phyloP scores from a whole-genome alignment of 257 asterid genomes.

The Primulina eburnea region DNA sequence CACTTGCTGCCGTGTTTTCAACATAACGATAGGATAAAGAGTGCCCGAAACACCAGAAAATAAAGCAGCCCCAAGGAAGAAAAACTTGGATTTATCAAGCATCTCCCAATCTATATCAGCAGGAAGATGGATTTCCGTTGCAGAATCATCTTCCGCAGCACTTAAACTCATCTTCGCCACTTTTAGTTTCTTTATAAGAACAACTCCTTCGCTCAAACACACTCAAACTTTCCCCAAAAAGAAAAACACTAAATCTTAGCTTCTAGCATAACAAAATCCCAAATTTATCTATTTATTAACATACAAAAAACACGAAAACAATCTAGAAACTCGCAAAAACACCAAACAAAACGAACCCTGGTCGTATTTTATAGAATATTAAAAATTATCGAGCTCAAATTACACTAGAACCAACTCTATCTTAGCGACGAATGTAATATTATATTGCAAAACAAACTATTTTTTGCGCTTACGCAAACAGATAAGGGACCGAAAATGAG shows the following conservation, averaged over 20 bases:
- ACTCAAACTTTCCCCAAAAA: neutral
- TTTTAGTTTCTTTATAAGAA: slow-evolving; percentile 27
- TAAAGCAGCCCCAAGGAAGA: slow-evolving; percentile 86
- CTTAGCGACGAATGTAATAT: too few species aligned
- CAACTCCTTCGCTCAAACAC: neutral
- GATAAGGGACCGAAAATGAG: slow-evolving; percentile 64
- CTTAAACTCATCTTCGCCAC: slow-evolving; percentile 88
- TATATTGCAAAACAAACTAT: neutral
- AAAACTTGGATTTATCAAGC: slow-evolving; percentile 94
- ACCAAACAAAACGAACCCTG: slow-evolving; percentile 17
- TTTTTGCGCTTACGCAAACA: slow-evolving; percentile 62
- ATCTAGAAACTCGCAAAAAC: slow-evolving; percentile 12
- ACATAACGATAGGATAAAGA: slow-evolving; percentile 74
- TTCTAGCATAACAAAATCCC: slow-evolving; percentile 9
- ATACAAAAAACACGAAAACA: slow-evolving; percentile 4
- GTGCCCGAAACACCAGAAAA: slow-evolving; percentile 85
- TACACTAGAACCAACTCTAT: slow-evolving; percentile 5
- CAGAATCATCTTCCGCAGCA: slow-evolving; percentile 77
- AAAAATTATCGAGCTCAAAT: slow-evolving; percentile 35
- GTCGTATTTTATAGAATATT: slow-evolving; percentile 19
- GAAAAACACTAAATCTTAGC: neutral
- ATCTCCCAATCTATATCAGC: slow-evolving; percentile 95
- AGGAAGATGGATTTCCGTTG: slow-evolving; percentile 84
- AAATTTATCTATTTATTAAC: neutral
- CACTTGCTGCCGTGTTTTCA: slow-evolving; percentile 90